Conservation (phyloP, 2,329 filamentous ascomycete genomes). For the Phaeomoniella chlamydospora region DNA sequence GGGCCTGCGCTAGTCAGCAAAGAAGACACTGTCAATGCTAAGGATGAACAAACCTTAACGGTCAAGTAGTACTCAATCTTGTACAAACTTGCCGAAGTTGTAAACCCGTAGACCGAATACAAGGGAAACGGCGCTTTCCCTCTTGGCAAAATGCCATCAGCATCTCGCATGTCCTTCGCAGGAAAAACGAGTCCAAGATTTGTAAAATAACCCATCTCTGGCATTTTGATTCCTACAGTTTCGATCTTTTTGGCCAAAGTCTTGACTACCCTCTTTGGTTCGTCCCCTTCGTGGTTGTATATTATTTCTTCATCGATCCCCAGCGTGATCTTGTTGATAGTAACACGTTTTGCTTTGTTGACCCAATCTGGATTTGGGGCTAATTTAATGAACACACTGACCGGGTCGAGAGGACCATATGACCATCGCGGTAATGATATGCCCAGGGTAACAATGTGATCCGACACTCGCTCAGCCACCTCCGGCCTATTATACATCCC, state of each 20-base stretch:
- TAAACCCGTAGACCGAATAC: slow-evolving; percentile 81
- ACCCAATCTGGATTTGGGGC: slow-evolving; percentile 87
- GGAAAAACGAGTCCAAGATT: slow-evolving; percentile 87
- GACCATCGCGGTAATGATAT: slow-evolving; percentile 93
- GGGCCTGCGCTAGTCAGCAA: slow-evolving; percentile 44
- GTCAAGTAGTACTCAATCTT: slow-evolving; percentile 96
- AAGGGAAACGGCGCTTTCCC: slow-evolving; percentile 78
- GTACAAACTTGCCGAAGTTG: slow-evolving; percentile 84
- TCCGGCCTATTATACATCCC: slow-evolving; percentile 99
- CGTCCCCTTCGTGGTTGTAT: slow-evolving; percentile 96
- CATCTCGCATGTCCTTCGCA: slow-evolving; percentile 72
- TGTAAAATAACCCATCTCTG: slow-evolving; percentile 82
- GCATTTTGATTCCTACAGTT: slow-evolving; percentile 66
- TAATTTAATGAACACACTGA: slow-evolving; percentile 90
- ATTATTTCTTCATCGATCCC: slow-evolving; percentile 95
- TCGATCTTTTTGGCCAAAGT: slow-evolving; percentile 74
- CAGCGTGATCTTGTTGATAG: slow-evolving; percentile 86
- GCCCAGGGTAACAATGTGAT: slow-evolving; percentile 81
- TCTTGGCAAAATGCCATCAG: slow-evolving; percentile 73
- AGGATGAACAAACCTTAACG: slow-evolving; percentile 56
- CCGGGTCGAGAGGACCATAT: slow-evolving; percentile 87
- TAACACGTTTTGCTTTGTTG: slow-evolving; percentile 77
- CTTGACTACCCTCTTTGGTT: slow-evolving; percentile 81
- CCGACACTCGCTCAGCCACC: slow-evolving; percentile 67
- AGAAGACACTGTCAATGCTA: slow-evolving; percentile 10